Percentiles rank a stretch among this genome's conserved stretches.
phyloP scores from a whole-genome alignment of 495 filamentous ascomycete species.

The Neurospora sp. region DNA sequence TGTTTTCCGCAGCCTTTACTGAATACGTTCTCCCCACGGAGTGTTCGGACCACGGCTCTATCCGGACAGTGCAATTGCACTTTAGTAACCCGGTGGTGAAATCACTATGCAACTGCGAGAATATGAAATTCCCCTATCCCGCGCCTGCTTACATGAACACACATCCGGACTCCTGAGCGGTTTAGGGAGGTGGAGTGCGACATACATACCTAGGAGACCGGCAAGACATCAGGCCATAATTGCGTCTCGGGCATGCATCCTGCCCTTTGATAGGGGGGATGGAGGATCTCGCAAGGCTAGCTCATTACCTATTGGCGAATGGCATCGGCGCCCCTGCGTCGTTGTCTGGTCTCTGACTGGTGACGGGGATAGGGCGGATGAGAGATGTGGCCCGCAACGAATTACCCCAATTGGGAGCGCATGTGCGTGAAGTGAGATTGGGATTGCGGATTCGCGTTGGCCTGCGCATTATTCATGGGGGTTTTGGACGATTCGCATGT shows the following conservation, averaged over 20 bases:
- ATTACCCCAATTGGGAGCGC: background rate
- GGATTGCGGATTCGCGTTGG: background rate
- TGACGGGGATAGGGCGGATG: background rate
- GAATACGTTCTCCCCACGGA: background rate
- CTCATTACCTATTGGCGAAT: background rate
- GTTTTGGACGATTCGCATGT: background rate
- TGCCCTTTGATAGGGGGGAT: background rate
- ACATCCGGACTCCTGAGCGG: background rate
- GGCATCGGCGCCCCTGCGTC: background rate
- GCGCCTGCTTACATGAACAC: background rate
- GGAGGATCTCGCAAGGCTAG: background rate
- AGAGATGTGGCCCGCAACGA: background rate
- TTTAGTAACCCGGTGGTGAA: background rate
- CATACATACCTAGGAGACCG: background rate
- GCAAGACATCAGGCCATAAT: background rate
- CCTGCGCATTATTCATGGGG: background rate
- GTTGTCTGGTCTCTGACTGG: background rate
- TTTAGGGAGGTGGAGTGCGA: background rate
- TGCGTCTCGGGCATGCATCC: background rate
- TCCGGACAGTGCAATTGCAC: background rate
- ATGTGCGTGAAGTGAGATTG: background rate
- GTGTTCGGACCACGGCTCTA: background rate
- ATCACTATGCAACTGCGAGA: background rate
- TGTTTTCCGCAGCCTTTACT: slow-evolving; percentile 42
- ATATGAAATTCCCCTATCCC: background rate